phyloP scores from a whole-genome alignment of 371 early-diverging fungal species.

The Furculomyces boomerangus region DNA sequence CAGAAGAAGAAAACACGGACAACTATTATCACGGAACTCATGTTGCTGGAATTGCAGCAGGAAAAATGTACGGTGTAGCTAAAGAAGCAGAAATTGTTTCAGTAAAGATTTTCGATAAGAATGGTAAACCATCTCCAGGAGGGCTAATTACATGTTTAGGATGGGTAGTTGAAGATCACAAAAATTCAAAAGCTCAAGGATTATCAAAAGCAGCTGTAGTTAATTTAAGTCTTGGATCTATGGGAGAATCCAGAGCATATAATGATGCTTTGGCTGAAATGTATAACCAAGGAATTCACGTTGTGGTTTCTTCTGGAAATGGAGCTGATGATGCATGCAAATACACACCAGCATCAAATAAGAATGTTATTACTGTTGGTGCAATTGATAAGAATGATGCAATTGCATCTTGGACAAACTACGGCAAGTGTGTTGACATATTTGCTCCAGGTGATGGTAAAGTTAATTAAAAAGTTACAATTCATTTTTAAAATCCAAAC shows the following conservation, averaged over 20 bases:
- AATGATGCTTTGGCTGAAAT: conserved; percentile 56
- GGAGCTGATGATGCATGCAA: conserved; percentile 88
- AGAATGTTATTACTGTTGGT: conserved; percentile 90
- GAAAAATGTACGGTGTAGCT: conserved; percentile 75
- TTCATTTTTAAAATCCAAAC: too few relatives aligned
- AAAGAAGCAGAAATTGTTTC: conserved; percentile 79
- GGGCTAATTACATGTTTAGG: conserved; percentile 61
- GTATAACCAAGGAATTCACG: conserved; percentile 63
- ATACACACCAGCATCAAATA: conserved; percentile 85
- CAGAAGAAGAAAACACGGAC: conserved; percentile 54
- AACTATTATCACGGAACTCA: conserved; percentile 88
- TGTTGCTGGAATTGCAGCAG: conserved; percentile 87
- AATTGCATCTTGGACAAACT: conserved; percentile 83
- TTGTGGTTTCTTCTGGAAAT: conserved; percentile 98
- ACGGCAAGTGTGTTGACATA: conserved; percentile 84
- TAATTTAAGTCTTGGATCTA: conserved; percentile 93
- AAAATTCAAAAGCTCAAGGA: conserved; percentile 28
- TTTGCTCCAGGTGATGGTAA: conserved; percentile 89
- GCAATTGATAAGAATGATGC: conserved; percentile 66
- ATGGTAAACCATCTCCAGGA: conserved; percentile 33
- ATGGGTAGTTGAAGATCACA: conserved; percentile 35
- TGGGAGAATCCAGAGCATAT: conserved; percentile 64
- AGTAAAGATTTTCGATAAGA: conserved; percentile 78
- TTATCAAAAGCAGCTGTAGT: conserved; percentile 65
- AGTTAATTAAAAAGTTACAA: too few relatives aligned